A percentile compares a stretch with the other conserved stretches of the same genome.
Conservation (phyloP, 225 moss, liverwort and hornwort species). For the Polytrichum commune region DNA sequence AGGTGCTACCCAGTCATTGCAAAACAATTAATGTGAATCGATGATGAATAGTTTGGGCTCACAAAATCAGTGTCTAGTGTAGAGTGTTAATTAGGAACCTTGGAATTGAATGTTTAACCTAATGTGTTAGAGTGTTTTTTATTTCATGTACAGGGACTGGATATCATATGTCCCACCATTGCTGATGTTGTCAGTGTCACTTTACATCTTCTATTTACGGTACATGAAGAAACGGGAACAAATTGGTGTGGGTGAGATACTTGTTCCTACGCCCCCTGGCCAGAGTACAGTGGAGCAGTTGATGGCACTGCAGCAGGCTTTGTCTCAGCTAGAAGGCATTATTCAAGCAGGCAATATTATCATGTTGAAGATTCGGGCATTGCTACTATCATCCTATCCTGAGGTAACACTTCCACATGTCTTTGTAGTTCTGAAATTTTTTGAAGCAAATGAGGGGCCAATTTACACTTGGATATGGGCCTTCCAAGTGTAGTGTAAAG, state of each 20-base stretch:
- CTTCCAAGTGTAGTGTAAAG: too few relatives aligned
- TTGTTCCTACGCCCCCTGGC: conserved; percentile 72
- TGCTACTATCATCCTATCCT: conserved; percentile 70
- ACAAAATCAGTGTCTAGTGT: neutral
- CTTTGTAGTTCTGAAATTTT: too few relatives aligned
- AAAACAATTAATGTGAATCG: too few relatives aligned
- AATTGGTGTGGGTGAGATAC: conserved; percentile 56
- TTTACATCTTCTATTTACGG: conserved; percentile 66
- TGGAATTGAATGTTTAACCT: too few relatives aligned
- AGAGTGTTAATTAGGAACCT: neutral
- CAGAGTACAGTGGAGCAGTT: conserved; percentile 86
- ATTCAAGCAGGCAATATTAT: conserved; percentile 69
- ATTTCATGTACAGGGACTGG: conserved; percentile 53
- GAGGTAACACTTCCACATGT: conserved; percentile 37
- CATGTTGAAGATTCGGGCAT: conserved; percentile 79
- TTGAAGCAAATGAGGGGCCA: too few relatives aligned
- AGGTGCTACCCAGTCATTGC: too few relatives aligned
- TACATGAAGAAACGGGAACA: conserved; percentile 49
- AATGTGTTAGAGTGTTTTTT: neutral
- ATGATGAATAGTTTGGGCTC: too few relatives aligned
- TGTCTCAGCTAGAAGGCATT: conserved; percentile 64
- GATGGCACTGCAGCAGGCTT: conserved; percentile 80
- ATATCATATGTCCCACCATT: conserved; percentile 58
- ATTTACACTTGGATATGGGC: too few relatives aligned
- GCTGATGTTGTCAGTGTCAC: conserved; percentile 43